Percentiles rank a stretch among this genome's conserved stretches.
Conservation (phyloP, 345 rosid genomes). For the Syzygium oleosum region DNA sequence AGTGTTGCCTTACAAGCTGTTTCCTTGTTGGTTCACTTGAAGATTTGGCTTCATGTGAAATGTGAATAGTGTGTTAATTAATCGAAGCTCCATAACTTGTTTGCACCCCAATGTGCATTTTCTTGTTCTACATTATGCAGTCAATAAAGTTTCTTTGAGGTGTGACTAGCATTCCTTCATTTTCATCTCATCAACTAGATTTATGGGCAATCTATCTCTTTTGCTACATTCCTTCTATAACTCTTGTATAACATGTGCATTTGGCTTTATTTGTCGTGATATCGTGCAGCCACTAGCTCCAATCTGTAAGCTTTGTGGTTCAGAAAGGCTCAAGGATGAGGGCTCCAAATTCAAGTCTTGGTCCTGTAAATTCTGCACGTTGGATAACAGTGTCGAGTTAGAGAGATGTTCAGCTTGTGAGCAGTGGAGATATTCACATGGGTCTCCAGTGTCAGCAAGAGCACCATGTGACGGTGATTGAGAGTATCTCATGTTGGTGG, state of each 20-base stretch:
- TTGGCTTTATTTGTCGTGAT: not conserved
- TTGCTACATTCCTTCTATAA: not conserved
- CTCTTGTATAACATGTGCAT: not conserved
- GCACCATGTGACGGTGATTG: slow-evolving; percentile 59
- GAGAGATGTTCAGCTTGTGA: slow-evolving; percentile 79
- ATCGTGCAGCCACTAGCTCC: slow-evolving; percentile 58
- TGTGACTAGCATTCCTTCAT: not conserved
- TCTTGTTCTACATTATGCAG: not conserved
- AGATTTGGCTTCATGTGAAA: not conserved
- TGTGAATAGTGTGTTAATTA: not conserved
- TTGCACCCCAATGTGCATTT: not conserved
- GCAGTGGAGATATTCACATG: slow-evolving; percentile 81
- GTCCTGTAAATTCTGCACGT: slow-evolving; percentile 69
- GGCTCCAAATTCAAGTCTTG: slow-evolving; percentile 37
- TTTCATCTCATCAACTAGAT: not conserved
- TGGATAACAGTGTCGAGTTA: slow-evolving; percentile 48
- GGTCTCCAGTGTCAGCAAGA: slow-evolving; percentile 47
- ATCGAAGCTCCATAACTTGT: not conserved
- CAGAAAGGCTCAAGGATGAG: slow-evolving; percentile 40
- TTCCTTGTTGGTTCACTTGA: not conserved
- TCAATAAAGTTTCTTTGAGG: not conserved
- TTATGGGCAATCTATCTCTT: not conserved
- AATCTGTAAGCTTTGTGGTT: slow-evolving; percentile 49
- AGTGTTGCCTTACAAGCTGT: not conserved
- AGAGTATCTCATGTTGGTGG: not conserved